phyloP scores from a whole-genome alignment of 148 eudicot genomes.

The Diospyros kaki region DNA sequence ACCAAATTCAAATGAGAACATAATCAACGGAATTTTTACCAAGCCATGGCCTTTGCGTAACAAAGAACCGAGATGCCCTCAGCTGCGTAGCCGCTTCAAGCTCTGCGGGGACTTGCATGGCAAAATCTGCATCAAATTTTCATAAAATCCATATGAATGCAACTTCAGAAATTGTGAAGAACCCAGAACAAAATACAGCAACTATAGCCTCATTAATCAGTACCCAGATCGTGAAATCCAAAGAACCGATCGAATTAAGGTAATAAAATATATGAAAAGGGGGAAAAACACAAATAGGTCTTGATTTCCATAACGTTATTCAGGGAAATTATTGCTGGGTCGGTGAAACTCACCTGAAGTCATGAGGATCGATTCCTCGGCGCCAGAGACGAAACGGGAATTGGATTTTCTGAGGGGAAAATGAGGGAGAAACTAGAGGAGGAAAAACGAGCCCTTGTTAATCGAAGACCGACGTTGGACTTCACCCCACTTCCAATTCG shows the following conservation, averaged over 20 bases:
- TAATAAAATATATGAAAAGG: background rate
- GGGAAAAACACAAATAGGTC: background rate
- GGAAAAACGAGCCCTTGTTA: background rate
- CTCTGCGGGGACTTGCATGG: slow-evolving; percentile 51
- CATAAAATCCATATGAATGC: background rate
- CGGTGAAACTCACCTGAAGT: slow-evolving; percentile 11
- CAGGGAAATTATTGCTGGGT: background rate
- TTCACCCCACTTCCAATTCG: no score
- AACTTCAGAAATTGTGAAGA: background rate
- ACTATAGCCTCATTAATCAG: background rate
- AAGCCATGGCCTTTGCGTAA: slow-evolving; percentile 89
- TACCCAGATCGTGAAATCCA: slow-evolving; percentile 13
- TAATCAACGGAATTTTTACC: slow-evolving; percentile 33
- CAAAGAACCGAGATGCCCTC: slow-evolving; percentile 61
- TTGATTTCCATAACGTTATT: background rate
- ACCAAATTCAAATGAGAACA: no score
- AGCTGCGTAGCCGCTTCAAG: slow-evolving; percentile 70
- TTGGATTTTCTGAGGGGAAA: background rate
- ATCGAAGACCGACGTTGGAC: no score
- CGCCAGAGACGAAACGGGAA: background rate
- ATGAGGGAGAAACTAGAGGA: slow-evolving; percentile 4
- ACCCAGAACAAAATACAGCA: background rate
- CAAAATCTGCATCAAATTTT: slow-evolving; percentile 37
- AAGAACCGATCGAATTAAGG: slow-evolving; percentile 2
- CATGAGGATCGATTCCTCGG: slow-evolving; percentile 5